These are phyloP conservation scores for Arctium lappa DNA, from an alignment of 129 eudicot genomes.

Conservation along the genomic window DNA sequence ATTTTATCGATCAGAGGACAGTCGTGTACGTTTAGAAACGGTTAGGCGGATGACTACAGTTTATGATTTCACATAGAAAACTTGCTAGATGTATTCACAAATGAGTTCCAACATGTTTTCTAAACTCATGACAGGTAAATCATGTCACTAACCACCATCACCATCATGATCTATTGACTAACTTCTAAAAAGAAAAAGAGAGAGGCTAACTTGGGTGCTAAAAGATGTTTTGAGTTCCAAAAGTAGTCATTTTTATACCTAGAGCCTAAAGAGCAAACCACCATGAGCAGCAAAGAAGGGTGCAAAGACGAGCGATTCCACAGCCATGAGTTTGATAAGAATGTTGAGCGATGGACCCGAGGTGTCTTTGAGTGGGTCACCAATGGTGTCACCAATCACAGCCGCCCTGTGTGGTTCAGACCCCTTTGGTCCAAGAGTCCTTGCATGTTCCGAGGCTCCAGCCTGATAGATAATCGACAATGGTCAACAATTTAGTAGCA, in stretches of 20 bases:
- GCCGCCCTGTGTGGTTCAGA: slow-evolving; percentile 96
- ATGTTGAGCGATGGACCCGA: slow-evolving; percentile 94
- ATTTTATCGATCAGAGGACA: too few species aligned
- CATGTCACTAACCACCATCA: not conserved
- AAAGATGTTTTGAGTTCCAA: not conserved
- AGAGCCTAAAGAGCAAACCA: slow-evolving; percentile 71
- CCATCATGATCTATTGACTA: not conserved
- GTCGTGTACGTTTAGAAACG: too few species aligned
- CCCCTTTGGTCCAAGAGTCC: slow-evolving; percentile 84
- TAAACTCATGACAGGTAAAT: not conserved
- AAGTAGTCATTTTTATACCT: not conserved
- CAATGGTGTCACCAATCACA: slow-evolving; percentile 88
- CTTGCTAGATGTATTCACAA: not conserved
- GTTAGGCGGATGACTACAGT: not conserved
- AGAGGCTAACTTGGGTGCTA: not conserved
- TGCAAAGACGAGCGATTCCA: slow-evolving; percentile 86
- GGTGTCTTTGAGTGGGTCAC: slow-evolving; percentile 89
- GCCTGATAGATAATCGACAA: slow-evolving; percentile 38
- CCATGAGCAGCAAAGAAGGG: slow-evolving; percentile 94
- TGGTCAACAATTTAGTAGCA: not conserved
- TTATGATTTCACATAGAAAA: not conserved
- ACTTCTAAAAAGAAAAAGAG: not conserved
- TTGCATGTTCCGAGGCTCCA: slow-evolving; percentile 88
- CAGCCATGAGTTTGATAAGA: slow-evolving; percentile 92
- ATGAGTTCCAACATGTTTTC: not conserved